Conservation (phyloP, 2,329 filamentous ascomycete species). For the Alternaria sp. region DNA sequence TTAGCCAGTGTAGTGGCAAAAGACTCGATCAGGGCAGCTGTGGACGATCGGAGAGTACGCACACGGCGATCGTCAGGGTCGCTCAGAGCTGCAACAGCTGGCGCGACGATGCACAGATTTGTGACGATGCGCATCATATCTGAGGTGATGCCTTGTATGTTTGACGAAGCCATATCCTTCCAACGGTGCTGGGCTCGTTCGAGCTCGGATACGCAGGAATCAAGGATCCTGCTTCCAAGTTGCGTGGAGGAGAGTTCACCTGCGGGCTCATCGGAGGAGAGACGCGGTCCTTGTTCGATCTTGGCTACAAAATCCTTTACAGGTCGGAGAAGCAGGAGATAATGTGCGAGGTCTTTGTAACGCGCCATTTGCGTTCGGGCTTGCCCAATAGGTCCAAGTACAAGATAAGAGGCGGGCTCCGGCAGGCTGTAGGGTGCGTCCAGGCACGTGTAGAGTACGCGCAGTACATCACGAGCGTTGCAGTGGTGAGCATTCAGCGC, state of each 20-base stretch:
- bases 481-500: constrained; percentile 69
- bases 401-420: constrained; percentile 35
- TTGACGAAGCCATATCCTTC: constrained; percentile 51
- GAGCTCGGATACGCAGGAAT: constrained; percentile 55
- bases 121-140: constrained; percentile 59
- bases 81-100: constrained; percentile 37
- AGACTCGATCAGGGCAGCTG: constrained; percentile 30
- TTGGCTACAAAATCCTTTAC: constrained; percentile 10
- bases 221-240: constrained; percentile 48
- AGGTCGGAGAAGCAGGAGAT: constrained; percentile 54
- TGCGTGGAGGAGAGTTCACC: constrained; percentile 29
- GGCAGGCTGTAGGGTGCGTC: constrained; percentile 55
- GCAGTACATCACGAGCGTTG: constrained; percentile 69
- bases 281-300: background rate
- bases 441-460: constrained; percentile 73
- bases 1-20: constrained; percentile 47
- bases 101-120: constrained; percentile 55
- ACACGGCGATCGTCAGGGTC: constrained; percentile 31
- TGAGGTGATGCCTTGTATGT: constrained; percentile 54
- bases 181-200: constrained; percentile 55
- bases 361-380: constrained; percentile 52
- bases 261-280: constrained; percentile 8
- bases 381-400: constrained; percentile 52
- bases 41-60: constrained; percentile 25
- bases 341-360: constrained; percentile 54